These are phyloP conservation scores for Corynascus novoguineensis DNA, from an alignment of 495 filamentous ascomycete species.

Conservation along the genomic window DNA sequence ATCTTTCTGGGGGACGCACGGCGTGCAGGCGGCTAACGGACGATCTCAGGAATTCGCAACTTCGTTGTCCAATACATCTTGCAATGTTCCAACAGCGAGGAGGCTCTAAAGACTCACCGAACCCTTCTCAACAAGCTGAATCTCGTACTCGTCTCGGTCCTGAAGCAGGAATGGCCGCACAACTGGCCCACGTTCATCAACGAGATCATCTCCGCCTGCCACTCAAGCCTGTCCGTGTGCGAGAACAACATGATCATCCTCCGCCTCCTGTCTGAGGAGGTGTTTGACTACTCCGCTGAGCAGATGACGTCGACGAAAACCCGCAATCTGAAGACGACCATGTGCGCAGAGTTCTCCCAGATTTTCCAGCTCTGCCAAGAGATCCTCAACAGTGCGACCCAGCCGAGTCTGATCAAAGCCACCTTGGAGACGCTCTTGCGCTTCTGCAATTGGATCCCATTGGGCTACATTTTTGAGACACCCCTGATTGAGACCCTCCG, in stretches of 20 bases:
- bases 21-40: conserved; percentile 3
- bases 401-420: conserved; percentile 83
- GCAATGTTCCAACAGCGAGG: conserved; percentile 80
- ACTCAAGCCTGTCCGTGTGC: conserved; percentile 90
- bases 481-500: conserved; percentile 90
- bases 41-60: conserved; percentile 83
- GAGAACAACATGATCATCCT: conserved; percentile 99
- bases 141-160: conserved; percentile 88
- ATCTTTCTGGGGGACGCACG: not conserved
- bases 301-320: conserved; percentile 98
- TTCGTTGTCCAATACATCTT: conserved; percentile 98
- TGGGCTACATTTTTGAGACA: conserved; percentile 98
- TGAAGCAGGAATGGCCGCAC: conserved; percentile 99
- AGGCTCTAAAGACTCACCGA: conserved; percentile 71
- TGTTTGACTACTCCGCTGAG: conserved; percentile 97
- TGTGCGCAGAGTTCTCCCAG: conserved; percentile 95
- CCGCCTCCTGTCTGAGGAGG: conserved; percentile 90
- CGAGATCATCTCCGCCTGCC: conserved; percentile 94
- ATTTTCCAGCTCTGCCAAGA: conserved; percentile 97
- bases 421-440: conserved; percentile 90
- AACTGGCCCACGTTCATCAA: conserved; percentile 99
- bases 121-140: conserved; percentile 97
- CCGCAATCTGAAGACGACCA: conserved; percentile 90
- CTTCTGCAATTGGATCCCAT: conserved; percentile 97
- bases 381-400: conserved; percentile 80